A percentile compares a stretch with the other conserved stretches of the same genome.
Conservation (phyloP, 805 yeast genomes). For the Candida silvicultrix region DNA sequence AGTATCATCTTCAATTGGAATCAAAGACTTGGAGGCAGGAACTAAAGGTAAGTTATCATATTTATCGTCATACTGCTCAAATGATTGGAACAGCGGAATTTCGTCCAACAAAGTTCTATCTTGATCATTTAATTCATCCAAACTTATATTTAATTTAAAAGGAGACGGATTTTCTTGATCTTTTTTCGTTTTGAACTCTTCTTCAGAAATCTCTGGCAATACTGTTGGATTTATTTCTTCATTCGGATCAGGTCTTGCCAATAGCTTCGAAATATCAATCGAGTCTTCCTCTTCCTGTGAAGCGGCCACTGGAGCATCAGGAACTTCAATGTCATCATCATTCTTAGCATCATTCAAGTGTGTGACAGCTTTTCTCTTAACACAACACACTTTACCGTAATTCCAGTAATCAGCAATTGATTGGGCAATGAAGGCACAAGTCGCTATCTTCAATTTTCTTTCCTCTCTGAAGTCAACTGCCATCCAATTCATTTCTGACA, state of each 20-base stretch:
- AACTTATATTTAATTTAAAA: conserved; percentile 26
- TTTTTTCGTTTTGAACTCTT: conserved; percentile 18
- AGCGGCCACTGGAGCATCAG: conserved; percentile 7
- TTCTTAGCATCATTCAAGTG: conserved; percentile 16
- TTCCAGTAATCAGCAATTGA: conserved; percentile 75
- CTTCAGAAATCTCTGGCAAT: conserved; percentile 25
- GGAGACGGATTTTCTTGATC: conserved; percentile 13
- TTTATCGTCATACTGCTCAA: conserved; percentile 24
- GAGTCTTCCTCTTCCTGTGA: conserved; percentile 13
- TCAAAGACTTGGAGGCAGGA: conserved; percentile 60
- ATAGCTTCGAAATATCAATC: conserved; percentile 32
- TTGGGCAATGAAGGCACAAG: conserved; percentile 63
- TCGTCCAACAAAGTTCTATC: conserved; percentile 29
- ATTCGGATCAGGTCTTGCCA: conserved; percentile 26
- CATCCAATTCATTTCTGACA: conserved; percentile 83
- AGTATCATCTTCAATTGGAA: conserved; percentile 57
- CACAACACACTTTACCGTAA: conserved; percentile 64
- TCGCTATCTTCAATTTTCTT: conserved; percentile 60
- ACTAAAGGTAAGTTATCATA: conserved; percentile 29
- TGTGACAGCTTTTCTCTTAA: conserved; percentile 43
- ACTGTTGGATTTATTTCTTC: conserved; percentile 24
- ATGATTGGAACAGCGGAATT: conserved; percentile 26
- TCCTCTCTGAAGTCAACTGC: conserved; percentile 70
- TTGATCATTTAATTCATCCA: conserved; percentile 24
- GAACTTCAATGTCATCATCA: conserved; percentile 5